These are phyloP conservation scores for Gynostemma pentaphyllum DNA, from an alignment of 306 rosid genomes.

Conservation along the genomic window DNA sequence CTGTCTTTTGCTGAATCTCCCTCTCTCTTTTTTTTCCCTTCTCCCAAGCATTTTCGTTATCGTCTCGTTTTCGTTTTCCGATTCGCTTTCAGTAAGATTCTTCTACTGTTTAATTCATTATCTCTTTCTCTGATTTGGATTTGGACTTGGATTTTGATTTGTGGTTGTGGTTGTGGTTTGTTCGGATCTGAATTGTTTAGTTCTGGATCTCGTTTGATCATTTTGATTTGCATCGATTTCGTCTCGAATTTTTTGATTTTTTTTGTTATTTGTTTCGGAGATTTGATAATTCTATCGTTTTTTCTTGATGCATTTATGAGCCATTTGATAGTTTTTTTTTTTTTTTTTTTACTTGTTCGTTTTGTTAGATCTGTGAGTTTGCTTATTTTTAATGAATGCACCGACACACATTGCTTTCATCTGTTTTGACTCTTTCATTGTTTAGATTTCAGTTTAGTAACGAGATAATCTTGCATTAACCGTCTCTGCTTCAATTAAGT, in stretches of 20 bases:
- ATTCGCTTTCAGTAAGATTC: background rate
- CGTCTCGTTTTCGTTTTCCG: background rate
- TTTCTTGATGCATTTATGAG: background rate
- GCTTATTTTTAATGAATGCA: background rate
- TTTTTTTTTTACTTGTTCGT: background rate
- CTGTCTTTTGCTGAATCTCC: background rate
- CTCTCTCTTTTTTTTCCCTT: background rate
- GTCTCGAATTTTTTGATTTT: background rate
- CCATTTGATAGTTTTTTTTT: background rate
- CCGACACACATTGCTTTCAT: conserved; percentile 11
- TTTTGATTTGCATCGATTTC: background rate
- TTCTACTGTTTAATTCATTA: background rate
- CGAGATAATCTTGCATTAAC: background rate
- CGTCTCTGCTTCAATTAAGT: background rate
- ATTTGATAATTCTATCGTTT: background rate
- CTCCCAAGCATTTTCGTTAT: background rate
- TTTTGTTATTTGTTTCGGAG: background rate
- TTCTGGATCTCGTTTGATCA: conserved; percentile 3
- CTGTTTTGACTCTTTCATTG: background rate
- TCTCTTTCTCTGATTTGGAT: background rate
- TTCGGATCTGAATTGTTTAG: background rate
- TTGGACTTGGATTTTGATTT: background rate
- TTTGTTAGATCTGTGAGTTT: background rate
- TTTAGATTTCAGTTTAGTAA: background rate
- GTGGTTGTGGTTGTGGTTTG: background rate